A percentile compares a stretch with the other conserved stretches of the same genome.
Evolutionary conservation across 805 yeast genomes (phyloP).

Genomic region (Candida coquimbonensis): DNA sequence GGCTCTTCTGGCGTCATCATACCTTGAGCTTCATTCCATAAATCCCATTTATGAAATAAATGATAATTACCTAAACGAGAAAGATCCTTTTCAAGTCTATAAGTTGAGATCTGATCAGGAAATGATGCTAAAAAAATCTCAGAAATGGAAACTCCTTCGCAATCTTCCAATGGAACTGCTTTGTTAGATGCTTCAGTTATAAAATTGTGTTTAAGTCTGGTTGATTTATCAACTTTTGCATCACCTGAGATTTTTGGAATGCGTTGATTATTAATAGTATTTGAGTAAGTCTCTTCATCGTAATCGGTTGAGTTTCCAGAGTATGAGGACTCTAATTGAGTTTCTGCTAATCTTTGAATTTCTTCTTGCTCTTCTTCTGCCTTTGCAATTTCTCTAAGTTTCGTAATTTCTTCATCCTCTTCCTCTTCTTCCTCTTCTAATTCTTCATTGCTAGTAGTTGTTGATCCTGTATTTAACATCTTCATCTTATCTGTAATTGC

Average conservation of each 20-base stretch:
- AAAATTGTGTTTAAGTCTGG: no score
- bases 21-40: neutral
- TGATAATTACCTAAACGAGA: slow-evolving; percentile 1
- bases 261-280: slow-evolving; percentile 4
- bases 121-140: neutral
- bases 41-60: slow-evolving; percentile 1
- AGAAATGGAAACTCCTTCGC: neutral
- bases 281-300: slow-evolving; percentile 4
- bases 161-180: neutral
- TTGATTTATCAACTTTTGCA: no score
- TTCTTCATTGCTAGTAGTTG: no score
- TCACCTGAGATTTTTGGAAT: neutral
- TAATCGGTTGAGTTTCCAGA: neutral
- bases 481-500: no score
- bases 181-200: no score
- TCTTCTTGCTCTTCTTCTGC: slow-evolving; percentile 1
- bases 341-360: neutral
- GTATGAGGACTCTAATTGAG: neutral
- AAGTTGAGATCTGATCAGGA: neutral
- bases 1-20: neutral
- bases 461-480: no score
- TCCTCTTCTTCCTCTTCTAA: no score
- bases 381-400: no score
- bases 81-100: neutral
- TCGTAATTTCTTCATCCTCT: no score